These are phyloP conservation scores for Loxodes magnus DNA, from an alignment of 73 alveolate species.

Conservation along the genomic window DNA sequence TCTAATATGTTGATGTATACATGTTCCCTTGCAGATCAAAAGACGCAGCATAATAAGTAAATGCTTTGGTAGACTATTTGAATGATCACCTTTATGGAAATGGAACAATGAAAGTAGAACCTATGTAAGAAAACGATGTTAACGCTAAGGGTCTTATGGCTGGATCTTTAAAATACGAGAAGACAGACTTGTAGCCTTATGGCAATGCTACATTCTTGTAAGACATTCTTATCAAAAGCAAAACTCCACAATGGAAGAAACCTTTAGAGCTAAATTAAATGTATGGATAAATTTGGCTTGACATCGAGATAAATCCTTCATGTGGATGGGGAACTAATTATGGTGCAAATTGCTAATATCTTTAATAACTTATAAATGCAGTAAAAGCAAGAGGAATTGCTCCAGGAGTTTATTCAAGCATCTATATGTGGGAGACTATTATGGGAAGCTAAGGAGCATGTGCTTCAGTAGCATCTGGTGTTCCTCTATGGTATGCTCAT, in stretches of 20 bases:
- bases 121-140: background rate
- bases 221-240: no score
- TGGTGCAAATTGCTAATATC: slow-evolving; percentile 40
- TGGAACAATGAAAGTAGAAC: no score
- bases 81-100: slow-evolving; percentile 21
- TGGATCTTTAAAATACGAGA: no score
- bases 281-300: slow-evolving; percentile 65
- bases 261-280: background rate
- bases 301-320: slow-evolving; percentile 59
- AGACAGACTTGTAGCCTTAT: no score
- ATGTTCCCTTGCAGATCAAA: slow-evolving; percentile 55
- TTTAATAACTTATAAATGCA: slow-evolving; percentile 26
- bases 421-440: slow-evolving; percentile 50
- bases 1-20: slow-evolving; percentile 51
- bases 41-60: slow-evolving; percentile 18
- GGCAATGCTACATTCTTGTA: no score
- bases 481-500: slow-evolving; percentile 80
- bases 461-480: slow-evolving; percentile 21
- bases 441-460: slow-evolving; percentile 50
- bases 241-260: slow-evolving; percentile 4
- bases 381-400: slow-evolving; percentile 27
- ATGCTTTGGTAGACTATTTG: slow-evolving; percentile 27
- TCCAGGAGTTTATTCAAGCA: slow-evolving; percentile 49
- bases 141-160: background rate
- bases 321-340: slow-evolving; percentile 38